These are phyloP conservation scores for Cryptococcus hybrid DNA, from an alignment of 1,284 basidiomycete species.

Conservation along the genomic window DNA sequence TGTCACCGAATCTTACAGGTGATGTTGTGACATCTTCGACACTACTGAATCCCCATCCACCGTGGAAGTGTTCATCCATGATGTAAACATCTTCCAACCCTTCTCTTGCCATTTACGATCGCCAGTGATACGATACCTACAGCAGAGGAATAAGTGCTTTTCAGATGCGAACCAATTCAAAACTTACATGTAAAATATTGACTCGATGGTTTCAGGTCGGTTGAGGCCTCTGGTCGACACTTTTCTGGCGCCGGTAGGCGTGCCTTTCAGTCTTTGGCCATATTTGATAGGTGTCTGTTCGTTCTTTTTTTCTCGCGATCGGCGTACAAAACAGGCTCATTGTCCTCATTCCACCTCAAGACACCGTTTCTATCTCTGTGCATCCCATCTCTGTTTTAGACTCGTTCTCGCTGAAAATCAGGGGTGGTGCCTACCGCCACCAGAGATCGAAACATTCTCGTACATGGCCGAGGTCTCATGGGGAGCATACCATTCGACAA, in stretches of 20 bases:
- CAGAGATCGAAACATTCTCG: slow-evolving; percentile 29
- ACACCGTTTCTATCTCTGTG: slow-evolving; percentile 24
- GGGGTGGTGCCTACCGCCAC: slow-evolving; percentile 20
- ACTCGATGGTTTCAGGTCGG: slow-evolving; percentile 59
- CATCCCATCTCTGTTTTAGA: slow-evolving; percentile 10
- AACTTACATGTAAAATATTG: slow-evolving; percentile 53
- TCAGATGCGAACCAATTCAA: background rate
- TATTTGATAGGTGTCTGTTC: slow-evolving; percentile 33
- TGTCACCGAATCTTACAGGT: slow-evolving; percentile 32
- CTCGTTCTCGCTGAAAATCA: slow-evolving; percentile 1
- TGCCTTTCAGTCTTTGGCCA: slow-evolving; percentile 38
- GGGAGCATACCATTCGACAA: slow-evolving; percentile 39
- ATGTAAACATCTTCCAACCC: slow-evolving; percentile 60
- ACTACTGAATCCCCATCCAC: slow-evolving; percentile 48
- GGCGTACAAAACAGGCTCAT: slow-evolving; percentile 15
- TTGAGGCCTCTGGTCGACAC: slow-evolving; percentile 43
- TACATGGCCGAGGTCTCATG: slow-evolving; percentile 26
- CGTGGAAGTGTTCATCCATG: slow-evolving; percentile 53
- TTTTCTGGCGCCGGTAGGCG: slow-evolving; percentile 36
- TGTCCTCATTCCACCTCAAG: slow-evolving; percentile 30
- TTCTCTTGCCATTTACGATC: slow-evolving; percentile 58
- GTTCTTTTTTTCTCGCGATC: slow-evolving; percentile 15
- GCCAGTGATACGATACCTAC: slow-evolving; percentile 58
- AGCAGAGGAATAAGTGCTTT: too few relatives aligned
- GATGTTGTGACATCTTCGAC: slow-evolving; percentile 53